Evolutionary conservation across 2,329 filamentous ascomycete species (phyloP).

Genomic region (Pseudocercospora macadamiae): DNA sequence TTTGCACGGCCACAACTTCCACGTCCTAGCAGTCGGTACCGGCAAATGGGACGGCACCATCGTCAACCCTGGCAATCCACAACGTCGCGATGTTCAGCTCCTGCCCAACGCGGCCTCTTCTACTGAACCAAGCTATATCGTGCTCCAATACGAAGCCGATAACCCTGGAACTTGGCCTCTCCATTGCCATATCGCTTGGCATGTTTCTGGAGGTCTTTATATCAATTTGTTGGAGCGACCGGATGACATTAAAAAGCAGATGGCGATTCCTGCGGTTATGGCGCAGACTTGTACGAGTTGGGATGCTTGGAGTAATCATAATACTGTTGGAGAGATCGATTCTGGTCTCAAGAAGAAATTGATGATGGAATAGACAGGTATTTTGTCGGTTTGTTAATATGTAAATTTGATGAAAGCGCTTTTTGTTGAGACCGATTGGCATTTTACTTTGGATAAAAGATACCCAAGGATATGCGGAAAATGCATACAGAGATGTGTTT

Average conservation of each 20-base stretch:
- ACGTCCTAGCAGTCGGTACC: conserved; percentile 45
- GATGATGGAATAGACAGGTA: neutral
- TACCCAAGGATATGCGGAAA: conserved; percentile 1
- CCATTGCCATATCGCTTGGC: conserved; percentile 42
- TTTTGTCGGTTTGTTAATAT: neutral
- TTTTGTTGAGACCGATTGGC: neutral
- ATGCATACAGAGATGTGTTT: neutral
- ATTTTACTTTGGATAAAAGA: neutral
- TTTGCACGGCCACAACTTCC: conserved; percentile 55
- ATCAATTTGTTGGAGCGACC: conserved; percentile 38
- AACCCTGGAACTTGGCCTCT: conserved; percentile 51
- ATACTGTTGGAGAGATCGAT: conserved; percentile 40
- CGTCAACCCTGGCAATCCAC: conserved; percentile 52
- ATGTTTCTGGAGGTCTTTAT: conserved; percentile 37
- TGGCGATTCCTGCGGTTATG: conserved; percentile 35
- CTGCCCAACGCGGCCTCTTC: conserved; percentile 41
- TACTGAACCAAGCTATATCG: conserved; percentile 39
- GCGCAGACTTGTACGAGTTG: conserved; percentile 40
- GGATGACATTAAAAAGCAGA: conserved; percentile 29
- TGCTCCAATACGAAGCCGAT: conserved; percentile 51
- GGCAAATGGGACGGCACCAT: conserved; percentile 45
- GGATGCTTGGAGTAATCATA: conserved; percentile 33
- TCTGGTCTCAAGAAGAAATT: conserved; percentile 30
- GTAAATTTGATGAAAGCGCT: neutral
- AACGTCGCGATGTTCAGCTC: conserved; percentile 56